These are phyloP conservation scores for Pascua guehoae DNA, from an alignment of 1,284 basidiomycete species.

Conservation along the genomic window DNA sequence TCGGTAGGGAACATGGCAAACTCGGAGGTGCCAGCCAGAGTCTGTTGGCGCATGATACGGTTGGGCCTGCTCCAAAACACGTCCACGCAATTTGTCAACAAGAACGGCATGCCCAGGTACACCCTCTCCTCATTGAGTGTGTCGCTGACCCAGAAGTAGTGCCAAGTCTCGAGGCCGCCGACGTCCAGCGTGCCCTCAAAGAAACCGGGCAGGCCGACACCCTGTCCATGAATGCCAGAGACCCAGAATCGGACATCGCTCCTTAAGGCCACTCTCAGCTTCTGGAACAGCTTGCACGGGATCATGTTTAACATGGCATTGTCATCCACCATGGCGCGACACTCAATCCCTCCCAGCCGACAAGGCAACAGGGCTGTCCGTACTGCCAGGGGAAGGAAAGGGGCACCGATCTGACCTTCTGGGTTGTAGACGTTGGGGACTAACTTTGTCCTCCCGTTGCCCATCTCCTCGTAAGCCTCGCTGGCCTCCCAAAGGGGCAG, in stretches of 20 bases:
- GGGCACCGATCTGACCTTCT: too few relatives aligned
- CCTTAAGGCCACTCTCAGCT: background rate
- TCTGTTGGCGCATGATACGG: background rate
- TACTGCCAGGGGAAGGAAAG: background rate
- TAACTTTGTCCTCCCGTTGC: too few relatives aligned
- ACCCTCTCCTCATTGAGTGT: background rate
- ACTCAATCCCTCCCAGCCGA: background rate
- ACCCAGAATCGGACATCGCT: background rate
- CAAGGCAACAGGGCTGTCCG: background rate
- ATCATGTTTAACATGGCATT: conserved; percentile 5
- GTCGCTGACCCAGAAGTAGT: conserved; percentile 10
- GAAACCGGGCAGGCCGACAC: background rate
- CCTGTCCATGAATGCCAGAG: conserved; percentile 1
- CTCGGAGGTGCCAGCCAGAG: background rate
- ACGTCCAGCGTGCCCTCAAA: background rate
- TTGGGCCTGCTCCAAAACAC: conserved; percentile 7
- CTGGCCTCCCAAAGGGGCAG: too few relatives aligned
- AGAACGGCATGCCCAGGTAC: conserved; percentile 12
- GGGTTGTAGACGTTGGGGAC: too few relatives aligned
- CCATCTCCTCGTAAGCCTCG: too few relatives aligned
- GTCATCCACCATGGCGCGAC: conserved; percentile 4
- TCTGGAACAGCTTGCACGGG: background rate
- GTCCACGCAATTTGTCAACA: conserved; percentile 1
- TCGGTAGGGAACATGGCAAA: conserved; percentile 1
- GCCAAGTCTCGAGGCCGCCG: background rate